These are phyloP conservation scores for Fraxinus anomala DNA, from an alignment of 257 asterid species.

Conservation along the genomic window DNA sequence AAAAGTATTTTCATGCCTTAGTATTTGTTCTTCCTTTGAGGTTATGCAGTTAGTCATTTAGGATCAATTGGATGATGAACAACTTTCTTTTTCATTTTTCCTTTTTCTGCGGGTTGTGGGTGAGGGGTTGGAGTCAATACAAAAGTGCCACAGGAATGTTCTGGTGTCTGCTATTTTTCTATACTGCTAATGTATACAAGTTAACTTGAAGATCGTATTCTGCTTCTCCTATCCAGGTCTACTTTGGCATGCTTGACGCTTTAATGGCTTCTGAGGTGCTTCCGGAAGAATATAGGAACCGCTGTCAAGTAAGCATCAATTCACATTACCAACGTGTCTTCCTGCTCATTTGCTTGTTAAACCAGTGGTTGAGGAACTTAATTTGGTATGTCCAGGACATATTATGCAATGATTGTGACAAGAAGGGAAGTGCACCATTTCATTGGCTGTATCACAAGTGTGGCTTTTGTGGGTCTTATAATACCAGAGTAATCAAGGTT, in stretches of 20 bases:
- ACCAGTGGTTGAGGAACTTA: background rate
- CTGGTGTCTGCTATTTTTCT: background rate
- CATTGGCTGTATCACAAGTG: conserved; percentile 98
- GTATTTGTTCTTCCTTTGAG: background rate
- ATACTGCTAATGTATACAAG: background rate
- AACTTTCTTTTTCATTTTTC: background rate
- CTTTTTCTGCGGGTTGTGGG: background rate
- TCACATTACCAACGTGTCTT: background rate
- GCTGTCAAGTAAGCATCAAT: conserved; percentile 59
- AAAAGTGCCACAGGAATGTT: background rate
- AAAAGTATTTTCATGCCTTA: background rate
- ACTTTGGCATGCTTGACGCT: conserved; percentile 96
- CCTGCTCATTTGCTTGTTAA: background rate
- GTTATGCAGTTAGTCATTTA: background rate
- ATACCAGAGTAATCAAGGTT: conserved; percentile 84
- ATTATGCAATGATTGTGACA: conserved; percentile 86
- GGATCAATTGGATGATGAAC: background rate
- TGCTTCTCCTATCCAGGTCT: conserved; percentile 52
- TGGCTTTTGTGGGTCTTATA: conserved; percentile 79
- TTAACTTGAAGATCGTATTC: background rate
- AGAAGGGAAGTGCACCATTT: conserved; percentile 76
- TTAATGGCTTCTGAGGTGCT: conserved; percentile 90
- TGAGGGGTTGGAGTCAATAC: background rate
- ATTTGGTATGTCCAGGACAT: conserved; percentile 52
- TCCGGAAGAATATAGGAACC: conserved; percentile 86